Base-by-base conservation (phyloP, 179 eudicot genomes). In the Actinidia arguta region DNA sequence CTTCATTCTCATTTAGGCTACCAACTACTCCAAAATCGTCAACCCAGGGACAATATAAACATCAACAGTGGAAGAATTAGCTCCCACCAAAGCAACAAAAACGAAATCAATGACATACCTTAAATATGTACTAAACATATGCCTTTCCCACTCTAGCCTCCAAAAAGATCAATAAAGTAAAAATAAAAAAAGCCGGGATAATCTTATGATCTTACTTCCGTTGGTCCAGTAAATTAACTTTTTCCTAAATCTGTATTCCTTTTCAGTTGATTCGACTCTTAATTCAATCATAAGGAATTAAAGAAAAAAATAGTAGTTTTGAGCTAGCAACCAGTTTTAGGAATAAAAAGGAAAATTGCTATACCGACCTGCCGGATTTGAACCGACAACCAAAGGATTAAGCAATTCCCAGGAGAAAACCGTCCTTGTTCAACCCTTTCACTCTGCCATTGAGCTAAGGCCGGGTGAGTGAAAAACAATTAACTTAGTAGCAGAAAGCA, bases 321-420 rank as follows among this genome's bases (percentile, higher is more conserved):
- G 0, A 16, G n/a, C 47, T 67, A 39, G 48, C n/a, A n/a, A 39
- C 72, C n/a, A 18, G 73, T 14, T 73, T 50, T 24, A n/a, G 50
- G 39, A 73, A 73, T 50, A 31, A 46, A 72, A 31, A 31, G 1
- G 31, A 42, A 72, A 46, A 73, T 48, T 50, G 54, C 64, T 14
- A 22, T 27, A 6, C 81, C 81, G 81, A 82, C 85, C 85, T 85
- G 85, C 80, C 79, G 83, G 85, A 85, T 61, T 82, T 67, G 83
- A 82, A 85, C 85, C 76, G 88, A 59, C 85, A 73, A 24, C 76
- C 78, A 74, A 74, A 54, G 25, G 51, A 55, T 75, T 75, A 59
- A 55, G 46, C 47, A 54, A 71, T 71, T 75, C 18, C 71, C 46
- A n/a, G 1, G 25, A n/a, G 7, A 61, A 22, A n/a, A 42, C 20